Evolutionary conservation across 176 grass and related monocot genomes (phyloP), one percentile per base, ranked within the genome.

Genomic region (Dendrocalamus sinicus): DNA sequence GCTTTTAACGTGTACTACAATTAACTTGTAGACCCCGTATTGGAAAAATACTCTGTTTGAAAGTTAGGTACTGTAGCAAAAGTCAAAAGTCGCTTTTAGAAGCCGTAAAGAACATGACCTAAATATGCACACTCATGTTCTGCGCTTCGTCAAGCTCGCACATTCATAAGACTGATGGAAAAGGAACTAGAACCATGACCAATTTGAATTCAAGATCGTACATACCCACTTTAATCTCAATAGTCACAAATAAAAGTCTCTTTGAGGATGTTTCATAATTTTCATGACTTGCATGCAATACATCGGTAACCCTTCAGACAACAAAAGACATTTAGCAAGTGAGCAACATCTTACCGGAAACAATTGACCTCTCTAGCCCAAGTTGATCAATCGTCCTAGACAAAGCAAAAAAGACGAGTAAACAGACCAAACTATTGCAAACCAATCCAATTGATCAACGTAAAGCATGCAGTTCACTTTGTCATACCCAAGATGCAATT

Each of bases 321-420:
- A 13, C 5, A 44, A 28, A 43, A 83, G 32, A 8, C 6, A 50
- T 37, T 51, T 15, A 61, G 26, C 1, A 84, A 39, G 35, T 40
- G 58, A 23, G 28, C 8, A 75, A 19, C 20, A 62, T 52, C 90
- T 88, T 67, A 94, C 93, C 93, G 59, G 61, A 90, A 62, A 94
- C 64, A 66, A 88, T 76, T 79, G 90, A 89, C 32, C 67, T 86
- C 52, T 94, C 93, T 22, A 94, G 57, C 28, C 87, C 90, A 81
- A 94, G 85, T 75, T 92, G 78, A 70, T 92, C 81, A 67, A 86
- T 61, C 62, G 90, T 90, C 90, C 93, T 94, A 86, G 62, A 79
- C 47, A 88, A 82, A 69, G 54, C 4, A 72, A 82, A 78, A 51
- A 35, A 84, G 6, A 70, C 20, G 55, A 73, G 15, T n/a, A 67